These are phyloP conservation scores for Russula earlei DNA, from an alignment of 768 basidiomycete species.

Conservation along the genomic window DNA sequence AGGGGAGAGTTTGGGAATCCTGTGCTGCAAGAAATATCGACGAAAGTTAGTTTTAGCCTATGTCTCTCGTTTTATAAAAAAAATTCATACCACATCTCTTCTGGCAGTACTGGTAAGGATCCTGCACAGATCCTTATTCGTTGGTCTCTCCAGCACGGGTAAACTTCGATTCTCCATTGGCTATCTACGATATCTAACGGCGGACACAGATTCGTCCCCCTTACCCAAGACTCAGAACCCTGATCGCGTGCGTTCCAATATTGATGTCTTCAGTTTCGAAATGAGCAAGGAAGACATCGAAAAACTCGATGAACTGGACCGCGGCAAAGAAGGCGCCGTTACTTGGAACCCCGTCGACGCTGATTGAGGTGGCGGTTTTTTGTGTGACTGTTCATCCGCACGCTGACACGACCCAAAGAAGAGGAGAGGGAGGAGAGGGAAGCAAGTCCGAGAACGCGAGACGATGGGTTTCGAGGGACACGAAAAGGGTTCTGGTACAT, in stretches of 20 bases:
- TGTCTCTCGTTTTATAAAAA: not conserved
- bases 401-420: no score
- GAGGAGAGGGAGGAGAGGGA: no score
- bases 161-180: slow-evolving; percentile 19
- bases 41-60: slow-evolving; percentile 40
- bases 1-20: slow-evolving; percentile 40
- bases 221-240: slow-evolving; percentile 76
- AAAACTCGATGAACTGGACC: slow-evolving; percentile 58
- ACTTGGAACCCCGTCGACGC: slow-evolving; percentile 78
- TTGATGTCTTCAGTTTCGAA: slow-evolving; percentile 67
- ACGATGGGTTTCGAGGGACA: no score
- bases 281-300: slow-evolving; percentile 56
- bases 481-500: no score
- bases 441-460: no score
- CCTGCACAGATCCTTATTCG: slow-evolving; percentile 77
- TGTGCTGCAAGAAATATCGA: slow-evolving; percentile 43
- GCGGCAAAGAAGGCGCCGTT: slow-evolving; percentile 60
- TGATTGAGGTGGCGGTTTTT: slow-evolving; percentile 8
- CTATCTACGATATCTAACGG: not conserved
- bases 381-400: not conserved
- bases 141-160: slow-evolving; percentile 87
- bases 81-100: not conserved
- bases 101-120: slow-evolving; percentile 44
- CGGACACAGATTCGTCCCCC: slow-evolving; percentile 56
- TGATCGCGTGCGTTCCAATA: slow-evolving; percentile 62